Conservation (phyloP, 2,329 filamentous ascomycete genomes). For the Aspergillus carbonarius region DNA sequence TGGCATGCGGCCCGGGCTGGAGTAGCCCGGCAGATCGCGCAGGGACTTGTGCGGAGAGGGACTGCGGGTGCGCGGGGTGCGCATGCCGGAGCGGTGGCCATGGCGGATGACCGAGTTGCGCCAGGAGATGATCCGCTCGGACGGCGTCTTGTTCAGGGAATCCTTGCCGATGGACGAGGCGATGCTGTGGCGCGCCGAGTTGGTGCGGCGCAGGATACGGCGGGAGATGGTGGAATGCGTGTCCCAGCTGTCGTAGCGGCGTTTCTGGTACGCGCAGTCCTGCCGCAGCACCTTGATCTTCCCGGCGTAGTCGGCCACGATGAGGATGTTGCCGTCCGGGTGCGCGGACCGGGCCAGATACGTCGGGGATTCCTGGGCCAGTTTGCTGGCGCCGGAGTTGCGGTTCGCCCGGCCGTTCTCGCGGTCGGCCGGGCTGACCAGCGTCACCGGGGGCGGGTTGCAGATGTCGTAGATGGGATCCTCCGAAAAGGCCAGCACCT, state of each 20-base stretch:
- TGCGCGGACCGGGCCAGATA: conserved; percentile 77
- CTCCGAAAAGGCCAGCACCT: conserved; percentile 74
- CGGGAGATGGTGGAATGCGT: conserved; percentile 73
- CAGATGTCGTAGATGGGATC: conserved; percentile 96
- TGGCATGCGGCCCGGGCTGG: conserved; percentile 23
- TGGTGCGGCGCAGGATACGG: conserved; percentile 57
- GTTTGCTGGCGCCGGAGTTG: conserved; percentile 37
- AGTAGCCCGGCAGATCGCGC: conserved; percentile 20
- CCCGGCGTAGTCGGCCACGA: conserved; percentile 85
- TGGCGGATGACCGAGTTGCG: conserved; percentile 66
- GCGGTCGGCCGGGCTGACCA: conserved; percentile 62
- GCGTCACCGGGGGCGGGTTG: conserved; percentile 85
- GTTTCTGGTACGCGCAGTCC: conserved; percentile 82
- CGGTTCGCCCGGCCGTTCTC: conserved; percentile 18
- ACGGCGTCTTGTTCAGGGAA: conserved; percentile 48
- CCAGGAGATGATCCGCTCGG: conserved; percentile 86
- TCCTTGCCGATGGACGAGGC: conserved; percentile 47
- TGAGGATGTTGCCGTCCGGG: conserved; percentile 79
- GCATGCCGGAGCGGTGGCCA: conserved; percentile 34
- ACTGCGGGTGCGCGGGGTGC: conserved; percentile 40
- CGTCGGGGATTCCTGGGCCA: conserved; percentile 68
- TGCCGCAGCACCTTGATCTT: conserved; percentile 93
- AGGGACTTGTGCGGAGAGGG: conserved; percentile 50
- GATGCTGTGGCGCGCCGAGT: conserved; percentile 56
- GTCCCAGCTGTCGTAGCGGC: conserved; percentile 75